Evolutionary conservation across 306 rosid species (phyloP).

Genomic region (Prunus mume): DNA sequence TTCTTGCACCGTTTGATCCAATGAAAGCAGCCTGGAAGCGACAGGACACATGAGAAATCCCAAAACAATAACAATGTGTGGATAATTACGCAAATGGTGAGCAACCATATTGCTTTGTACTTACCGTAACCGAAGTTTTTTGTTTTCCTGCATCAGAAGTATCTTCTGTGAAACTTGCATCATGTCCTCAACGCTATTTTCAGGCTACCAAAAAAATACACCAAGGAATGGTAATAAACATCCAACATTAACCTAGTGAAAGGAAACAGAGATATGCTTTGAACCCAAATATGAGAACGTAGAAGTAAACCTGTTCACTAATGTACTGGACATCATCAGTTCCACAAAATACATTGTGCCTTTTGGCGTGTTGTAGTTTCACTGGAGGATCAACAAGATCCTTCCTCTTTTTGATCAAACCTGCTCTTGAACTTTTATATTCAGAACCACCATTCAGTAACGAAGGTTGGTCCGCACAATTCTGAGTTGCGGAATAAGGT

Average conservation of each 20-base stretch:
- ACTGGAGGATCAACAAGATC: neutral
- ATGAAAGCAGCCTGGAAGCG: constrained; percentile 6
- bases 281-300: neutral
- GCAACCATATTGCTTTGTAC: neutral
- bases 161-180: neutral
- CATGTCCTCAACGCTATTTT: neutral
- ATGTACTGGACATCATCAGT: neutral
- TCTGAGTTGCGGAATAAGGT: neutral
- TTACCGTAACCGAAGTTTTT: constrained; percentile 11
- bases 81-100: neutral
- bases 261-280: neutral
- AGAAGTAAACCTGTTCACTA: constrained; percentile 1
- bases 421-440: neutral
- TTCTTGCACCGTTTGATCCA: neutral
- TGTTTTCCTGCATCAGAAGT: neutral
- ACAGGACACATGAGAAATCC: neutral
- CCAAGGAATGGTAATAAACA: neutral
- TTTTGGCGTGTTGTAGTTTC: neutral
- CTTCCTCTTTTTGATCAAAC: neutral
- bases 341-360: neutral
- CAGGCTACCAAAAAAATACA: neutral
- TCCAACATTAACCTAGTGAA: neutral
- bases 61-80: neutral
- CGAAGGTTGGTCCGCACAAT: neutral
- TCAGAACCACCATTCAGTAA: neutral